Evolutionary conservation across 1,284 basidiomycete genomes (phyloP), one percentile per base, ranked within the genome.

Genomic region (Ustilago sp.): DNA sequence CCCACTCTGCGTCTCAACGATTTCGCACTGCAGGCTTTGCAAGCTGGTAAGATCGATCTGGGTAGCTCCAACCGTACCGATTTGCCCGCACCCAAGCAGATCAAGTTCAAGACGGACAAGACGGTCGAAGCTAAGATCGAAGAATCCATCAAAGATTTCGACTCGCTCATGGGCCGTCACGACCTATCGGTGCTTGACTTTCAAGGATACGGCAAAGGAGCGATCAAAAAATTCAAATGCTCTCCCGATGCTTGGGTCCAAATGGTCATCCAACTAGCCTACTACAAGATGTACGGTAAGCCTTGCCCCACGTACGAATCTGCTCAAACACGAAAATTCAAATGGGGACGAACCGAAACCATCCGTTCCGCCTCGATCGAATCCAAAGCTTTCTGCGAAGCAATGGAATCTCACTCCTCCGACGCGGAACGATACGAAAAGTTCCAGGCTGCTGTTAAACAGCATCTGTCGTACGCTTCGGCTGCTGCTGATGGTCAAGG

Each of bases 211-310:
- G 96, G 96, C 72, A 96, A 97, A 88, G 89, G 91, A 74, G 87
- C 90, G 63, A 95, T 97, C 88, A 98, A 98, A 88, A 90, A 89
- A 77, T 92, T 91, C 90, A 93, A 93, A 86, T 90, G 91, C 53
- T 95, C 94, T 2, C 96, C 97, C 0, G 96, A 99, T 85, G 92
- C 92, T 17, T 96, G 94, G 92, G 94, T 90, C 11, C 96, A 99
- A 88, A 90, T 98, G 75, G 91, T 94, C 79, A 97, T 97, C 88
- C 96, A 98, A 87, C 91, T 98, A 51, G 96, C 95, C 23, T 97
- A 93, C 89, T 92, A 92, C 87, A 89, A 93, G 8, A 91, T 97
- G 89, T 90, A 89, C 82, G 89, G 90, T 31, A 90, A 93, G 28
- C 91, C 93, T 6, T 91, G 94, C 47, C 92, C 89, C 4, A 93